Percentiles rank a stretch among this genome's conserved stretches.
Conservation (phyloP, 208 protist species). For the Acanthamoeba castellanii region DNA sequence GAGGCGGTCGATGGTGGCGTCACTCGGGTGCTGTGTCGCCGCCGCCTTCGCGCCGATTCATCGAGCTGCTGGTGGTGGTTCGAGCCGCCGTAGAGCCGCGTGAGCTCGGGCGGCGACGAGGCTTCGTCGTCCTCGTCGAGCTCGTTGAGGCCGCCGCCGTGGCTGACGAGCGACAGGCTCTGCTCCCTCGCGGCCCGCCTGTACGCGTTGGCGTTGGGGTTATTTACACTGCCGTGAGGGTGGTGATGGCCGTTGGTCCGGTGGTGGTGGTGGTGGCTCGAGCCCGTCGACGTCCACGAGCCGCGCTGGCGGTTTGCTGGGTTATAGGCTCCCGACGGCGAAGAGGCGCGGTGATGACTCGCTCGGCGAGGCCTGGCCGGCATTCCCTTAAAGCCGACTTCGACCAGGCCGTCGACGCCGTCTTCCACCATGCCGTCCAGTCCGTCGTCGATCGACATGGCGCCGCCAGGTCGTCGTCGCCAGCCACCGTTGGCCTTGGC, state of each 20-base stretch:
- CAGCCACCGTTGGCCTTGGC: not conserved
- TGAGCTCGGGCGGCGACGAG: not conserved
- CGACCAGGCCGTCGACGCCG: not conserved
- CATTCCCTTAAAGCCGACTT: not conserved
- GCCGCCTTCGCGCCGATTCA: not conserved
- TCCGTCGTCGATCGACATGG: not conserved
- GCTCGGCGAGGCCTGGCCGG: not conserved
- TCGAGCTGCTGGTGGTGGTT: not conserved
- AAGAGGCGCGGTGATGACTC: not conserved
- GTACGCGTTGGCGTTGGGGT: not conserved
- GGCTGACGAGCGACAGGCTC: not conserved
- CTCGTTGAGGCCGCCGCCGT: conserved; percentile 1
- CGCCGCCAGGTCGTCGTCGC: not conserved
- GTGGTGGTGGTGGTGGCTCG: too few relatives aligned
- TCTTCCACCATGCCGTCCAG: not conserved
- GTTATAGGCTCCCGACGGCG: too few relatives aligned
- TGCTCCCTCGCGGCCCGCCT: not conserved
- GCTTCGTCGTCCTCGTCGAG: conserved; percentile 17
- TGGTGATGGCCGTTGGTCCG: not conserved
- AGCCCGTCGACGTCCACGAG: too few relatives aligned
- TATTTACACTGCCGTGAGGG: not conserved
- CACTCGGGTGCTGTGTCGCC: not conserved
- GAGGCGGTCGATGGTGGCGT: not conserved
- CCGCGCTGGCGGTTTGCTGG: too few relatives aligned
- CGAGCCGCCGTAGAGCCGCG: conserved; percentile 16